Evolutionary conservation across 208 protist genomes (phyloP).

Genomic region (Acanthamoeba culbertsoni): DNA sequence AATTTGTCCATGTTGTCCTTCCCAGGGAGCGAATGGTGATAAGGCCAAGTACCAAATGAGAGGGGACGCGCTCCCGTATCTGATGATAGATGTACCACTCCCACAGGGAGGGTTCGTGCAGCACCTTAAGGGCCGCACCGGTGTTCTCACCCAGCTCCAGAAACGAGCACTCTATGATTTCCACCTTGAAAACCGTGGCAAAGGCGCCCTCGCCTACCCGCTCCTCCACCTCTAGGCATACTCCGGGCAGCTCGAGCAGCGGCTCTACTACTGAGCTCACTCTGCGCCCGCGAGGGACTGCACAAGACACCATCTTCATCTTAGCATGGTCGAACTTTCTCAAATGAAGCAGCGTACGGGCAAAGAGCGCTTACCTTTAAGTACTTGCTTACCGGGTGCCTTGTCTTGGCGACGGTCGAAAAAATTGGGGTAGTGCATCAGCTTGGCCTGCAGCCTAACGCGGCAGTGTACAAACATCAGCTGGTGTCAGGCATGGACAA

Average conservation of each 20-base stretch:
- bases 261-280: not conserved
- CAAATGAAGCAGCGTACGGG: not conserved
- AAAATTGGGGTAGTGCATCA: not conserved
- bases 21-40: no score
- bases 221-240: not conserved
- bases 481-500: no score
- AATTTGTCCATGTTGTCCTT: no score
- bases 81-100: constrained; percentile 65
- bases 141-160: not conserved
- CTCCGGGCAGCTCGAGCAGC: not conserved
- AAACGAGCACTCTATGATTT: not conserved
- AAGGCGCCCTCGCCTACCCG: not conserved
- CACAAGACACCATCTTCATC: not conserved
- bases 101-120: constrained; percentile 42
- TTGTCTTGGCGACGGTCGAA: not conserved
- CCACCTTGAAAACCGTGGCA: not conserved
- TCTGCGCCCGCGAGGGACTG: not conserved
- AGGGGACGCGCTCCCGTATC: constrained; percentile 9
- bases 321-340: no score
- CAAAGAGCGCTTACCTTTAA: no score
- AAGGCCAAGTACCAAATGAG: not conserved
- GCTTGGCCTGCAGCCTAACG: not conserved
- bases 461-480: no score
- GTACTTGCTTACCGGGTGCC: not conserved
- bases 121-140: constrained; percentile 40